phyloP scores from a whole-genome alignment of 495 filamentous ascomycete genomes.

The Hyaloscypha variabilis region DNA sequence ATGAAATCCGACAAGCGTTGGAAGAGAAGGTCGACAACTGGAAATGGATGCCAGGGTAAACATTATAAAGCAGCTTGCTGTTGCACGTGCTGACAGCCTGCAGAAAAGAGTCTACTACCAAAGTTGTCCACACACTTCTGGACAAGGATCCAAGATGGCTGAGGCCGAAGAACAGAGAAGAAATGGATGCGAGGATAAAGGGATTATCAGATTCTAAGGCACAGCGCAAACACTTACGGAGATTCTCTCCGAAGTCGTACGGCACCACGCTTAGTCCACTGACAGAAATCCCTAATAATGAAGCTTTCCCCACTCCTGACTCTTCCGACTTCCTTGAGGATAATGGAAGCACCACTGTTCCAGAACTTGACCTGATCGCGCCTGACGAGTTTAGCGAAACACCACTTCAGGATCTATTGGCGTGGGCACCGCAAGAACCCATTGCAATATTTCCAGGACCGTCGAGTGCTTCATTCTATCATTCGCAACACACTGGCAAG shows the following conservation, averaged over 20 bases:
- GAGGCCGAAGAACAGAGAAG: conserved; percentile 16
- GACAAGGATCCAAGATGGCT: conserved; percentile 15
- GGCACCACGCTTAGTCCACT: background rate
- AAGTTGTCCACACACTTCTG: conserved; percentile 4
- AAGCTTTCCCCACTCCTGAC: background rate
- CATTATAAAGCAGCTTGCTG: background rate
- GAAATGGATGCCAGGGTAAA: conserved; percentile 13
- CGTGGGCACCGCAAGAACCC: background rate
- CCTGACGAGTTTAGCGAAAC: conserved; percentile 7
- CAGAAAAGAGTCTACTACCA: conserved; percentile 5
- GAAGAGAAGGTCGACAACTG: conserved; percentile 9
- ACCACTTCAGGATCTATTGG: conserved; percentile 10
- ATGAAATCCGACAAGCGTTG: conserved; percentile 4
- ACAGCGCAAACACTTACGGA: background rate
- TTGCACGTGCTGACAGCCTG: background rate
- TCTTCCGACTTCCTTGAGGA: background rate
- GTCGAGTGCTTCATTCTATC: background rate
- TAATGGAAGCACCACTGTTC: background rate
- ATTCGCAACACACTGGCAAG: background rate
- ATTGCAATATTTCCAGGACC: background rate
- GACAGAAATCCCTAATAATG: background rate
- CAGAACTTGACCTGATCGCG: background rate
- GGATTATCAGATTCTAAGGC: background rate
- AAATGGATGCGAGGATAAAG: conserved; percentile 12
- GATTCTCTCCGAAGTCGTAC: background rate